phyloP scores from a whole-genome alignment of 139 green algal genomes.

The Haematococcus lacustris region DNA sequence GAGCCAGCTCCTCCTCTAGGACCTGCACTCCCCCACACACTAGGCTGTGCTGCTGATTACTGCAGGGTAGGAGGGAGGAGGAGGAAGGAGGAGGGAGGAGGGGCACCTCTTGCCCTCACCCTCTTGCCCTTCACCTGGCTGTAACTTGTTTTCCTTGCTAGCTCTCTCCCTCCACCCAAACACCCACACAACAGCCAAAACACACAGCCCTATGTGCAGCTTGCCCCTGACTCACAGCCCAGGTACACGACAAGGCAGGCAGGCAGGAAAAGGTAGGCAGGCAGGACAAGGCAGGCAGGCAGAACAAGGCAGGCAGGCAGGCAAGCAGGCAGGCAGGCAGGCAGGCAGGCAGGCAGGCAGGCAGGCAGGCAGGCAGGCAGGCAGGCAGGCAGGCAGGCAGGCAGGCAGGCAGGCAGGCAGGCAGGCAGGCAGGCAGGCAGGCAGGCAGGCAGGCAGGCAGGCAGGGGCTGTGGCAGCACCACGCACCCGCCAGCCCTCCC shows the following conservation, averaged over 20 bases:
- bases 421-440: background rate
- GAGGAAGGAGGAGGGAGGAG: background rate
- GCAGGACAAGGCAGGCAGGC: background rate
- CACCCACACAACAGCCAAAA: background rate
- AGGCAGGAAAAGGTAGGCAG: background rate
- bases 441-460: background rate
- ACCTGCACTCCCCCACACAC: constrained; percentile 39
- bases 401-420: background rate
- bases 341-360: background rate
- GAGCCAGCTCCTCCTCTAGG: constrained; percentile 36
- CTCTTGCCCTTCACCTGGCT: too few relatives aligned
- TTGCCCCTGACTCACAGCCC: background rate
- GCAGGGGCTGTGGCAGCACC: background rate
- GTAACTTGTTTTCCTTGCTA: too few relatives aligned
- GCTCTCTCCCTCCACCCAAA: too few relatives aligned
- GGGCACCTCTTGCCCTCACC: background rate
- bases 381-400: background rate
- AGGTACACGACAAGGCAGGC: background rate
- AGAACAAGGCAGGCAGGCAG: too few relatives aligned
- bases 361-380: background rate
- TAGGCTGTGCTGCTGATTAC: background rate
- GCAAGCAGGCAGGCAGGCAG: background rate
- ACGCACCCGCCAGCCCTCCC: constrained; percentile 53
- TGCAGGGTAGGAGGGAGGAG: background rate
- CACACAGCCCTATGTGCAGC: background rate